Evolutionary conservation across 306 rosid genomes (phyloP).

Genomic region (Vigna mungo): DNA sequence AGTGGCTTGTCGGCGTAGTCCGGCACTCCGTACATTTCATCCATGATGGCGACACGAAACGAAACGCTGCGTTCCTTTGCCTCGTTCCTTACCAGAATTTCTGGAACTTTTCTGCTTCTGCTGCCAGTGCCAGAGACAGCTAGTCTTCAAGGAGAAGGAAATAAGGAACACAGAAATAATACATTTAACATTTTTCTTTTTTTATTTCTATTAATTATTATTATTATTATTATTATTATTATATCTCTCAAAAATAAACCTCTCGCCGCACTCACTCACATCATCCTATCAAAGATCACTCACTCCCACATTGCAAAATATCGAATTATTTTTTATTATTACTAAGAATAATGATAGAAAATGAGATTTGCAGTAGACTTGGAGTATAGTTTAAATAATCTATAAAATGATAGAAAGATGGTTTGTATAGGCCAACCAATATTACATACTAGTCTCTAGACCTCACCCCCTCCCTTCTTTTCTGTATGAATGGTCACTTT

Average conservation of each 20-base stretch:
- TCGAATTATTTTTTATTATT: background rate
- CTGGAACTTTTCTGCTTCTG: slow-evolving; percentile 17
- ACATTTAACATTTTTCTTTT: slow-evolving; percentile 6
- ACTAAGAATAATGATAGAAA: background rate
- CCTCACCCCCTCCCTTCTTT: slow-evolving; percentile 42
- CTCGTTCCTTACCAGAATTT: slow-evolving; percentile 35
- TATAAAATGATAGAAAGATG: slow-evolving; percentile 34
- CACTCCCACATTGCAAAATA: slow-evolving; percentile 27
- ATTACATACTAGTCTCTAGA: slow-evolving; percentile 33
- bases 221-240: background rate
- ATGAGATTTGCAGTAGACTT: too few species aligned
- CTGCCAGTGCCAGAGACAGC: slow-evolving; percentile 42
- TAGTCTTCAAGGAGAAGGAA: slow-evolving; percentile 36
- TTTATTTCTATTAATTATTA: slow-evolving; percentile 9
- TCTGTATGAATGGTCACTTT: slow-evolving; percentile 46
- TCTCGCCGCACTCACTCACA: slow-evolving; percentile 48
- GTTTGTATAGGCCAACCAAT: slow-evolving; percentile 32
- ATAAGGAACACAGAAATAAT: slow-evolving; percentile 35
- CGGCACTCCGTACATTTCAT: slow-evolving; percentile 81
- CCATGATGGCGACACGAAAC: slow-evolving; percentile 58
- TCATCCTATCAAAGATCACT: too few species aligned
- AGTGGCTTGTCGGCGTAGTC: slow-evolving; percentile 73
- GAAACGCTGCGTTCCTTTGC: slow-evolving; percentile 41
- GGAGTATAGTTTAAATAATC: background rate
- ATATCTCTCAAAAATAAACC: slow-evolving; percentile 13